These are phyloP conservation scores for Kodamaea sp. DNA, from an alignment of 1,139 yeast species.

Conservation along the genomic window DNA sequence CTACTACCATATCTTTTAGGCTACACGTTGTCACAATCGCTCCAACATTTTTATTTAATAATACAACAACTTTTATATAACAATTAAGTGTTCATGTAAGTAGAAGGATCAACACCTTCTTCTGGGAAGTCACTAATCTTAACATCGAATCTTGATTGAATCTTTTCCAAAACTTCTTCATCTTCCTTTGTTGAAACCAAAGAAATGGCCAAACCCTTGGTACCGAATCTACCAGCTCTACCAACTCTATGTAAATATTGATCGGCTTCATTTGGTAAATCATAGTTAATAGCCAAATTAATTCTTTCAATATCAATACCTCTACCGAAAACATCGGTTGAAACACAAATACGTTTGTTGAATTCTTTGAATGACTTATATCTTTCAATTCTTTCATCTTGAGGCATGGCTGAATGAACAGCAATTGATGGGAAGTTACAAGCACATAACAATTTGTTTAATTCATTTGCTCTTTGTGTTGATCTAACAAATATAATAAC, in stretches of 20 bases:
- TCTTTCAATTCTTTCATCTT: slow-evolving; percentile 96
- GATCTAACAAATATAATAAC: slow-evolving; percentile 95
- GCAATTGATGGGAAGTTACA: slow-evolving; percentile 97
- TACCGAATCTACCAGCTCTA: slow-evolving; percentile 99
- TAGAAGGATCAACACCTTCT: slow-evolving; percentile 96
- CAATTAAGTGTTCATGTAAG: slow-evolving; percentile 87
- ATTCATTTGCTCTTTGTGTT: slow-evolving; percentile 86
- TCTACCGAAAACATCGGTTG: slow-evolving; percentile 98
- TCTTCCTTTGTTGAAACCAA: slow-evolving; percentile 85
- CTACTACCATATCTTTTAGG: slow-evolving; percentile 3
- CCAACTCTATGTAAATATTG: slow-evolving; percentile 99
- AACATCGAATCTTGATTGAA: slow-evolving; percentile 97
- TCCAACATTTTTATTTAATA: background rate
- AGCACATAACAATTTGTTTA: slow-evolving; percentile 83
- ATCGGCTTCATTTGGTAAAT: slow-evolving; percentile 87
- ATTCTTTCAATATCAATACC: slow-evolving; percentile 99
- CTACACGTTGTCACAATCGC: background rate
- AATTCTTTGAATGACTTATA: slow-evolving; percentile 96
- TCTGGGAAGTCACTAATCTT: slow-evolving; percentile 94
- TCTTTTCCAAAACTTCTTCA: slow-evolving; percentile 84
- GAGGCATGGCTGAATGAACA: slow-evolving; percentile 93
- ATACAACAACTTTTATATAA: slow-evolving; percentile 1
- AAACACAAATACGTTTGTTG: slow-evolving; percentile 97
- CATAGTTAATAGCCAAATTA: slow-evolving; percentile 96
- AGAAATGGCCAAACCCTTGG: slow-evolving; percentile 95